phyloP scores from a whole-genome alignment of 169 alveolate species.

The Eimeria sp. region DNA sequence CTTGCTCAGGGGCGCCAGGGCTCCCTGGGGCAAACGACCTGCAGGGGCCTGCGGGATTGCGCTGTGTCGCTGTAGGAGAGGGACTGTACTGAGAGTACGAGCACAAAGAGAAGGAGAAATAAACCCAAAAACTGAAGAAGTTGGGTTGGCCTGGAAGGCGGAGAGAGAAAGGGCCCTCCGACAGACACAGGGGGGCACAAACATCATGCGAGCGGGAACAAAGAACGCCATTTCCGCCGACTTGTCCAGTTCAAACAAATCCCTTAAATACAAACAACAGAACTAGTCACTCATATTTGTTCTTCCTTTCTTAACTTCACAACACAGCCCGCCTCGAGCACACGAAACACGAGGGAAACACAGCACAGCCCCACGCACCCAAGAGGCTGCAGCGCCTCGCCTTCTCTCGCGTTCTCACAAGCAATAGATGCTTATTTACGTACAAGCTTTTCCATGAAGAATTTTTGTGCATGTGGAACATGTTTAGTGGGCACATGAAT shows the following conservation, averaged over 20 bases:
- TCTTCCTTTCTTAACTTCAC: neutral
- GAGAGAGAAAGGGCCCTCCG: slow-evolving; percentile 37
- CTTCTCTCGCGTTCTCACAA: neutral
- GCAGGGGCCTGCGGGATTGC: neutral
- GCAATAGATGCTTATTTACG: neutral
- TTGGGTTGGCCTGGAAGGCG: neutral
- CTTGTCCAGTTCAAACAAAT: neutral
- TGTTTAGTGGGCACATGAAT: neutral
- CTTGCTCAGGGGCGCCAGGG: neutral
- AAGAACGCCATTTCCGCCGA: neutral
- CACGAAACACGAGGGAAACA: neutral
- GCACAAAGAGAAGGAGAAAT: neutral
- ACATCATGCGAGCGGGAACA: neutral
- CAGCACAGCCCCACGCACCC: slow-evolving; percentile 18
- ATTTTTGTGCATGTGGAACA: neutral
- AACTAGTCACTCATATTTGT: neutral
- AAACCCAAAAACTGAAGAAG: neutral
- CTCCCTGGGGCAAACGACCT: neutral
- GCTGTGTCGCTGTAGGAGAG: slow-evolving; percentile 34
- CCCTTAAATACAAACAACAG: neutral
- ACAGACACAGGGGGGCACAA: slow-evolving; percentile 13
- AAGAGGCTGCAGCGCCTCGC: neutral
- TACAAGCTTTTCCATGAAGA: neutral
- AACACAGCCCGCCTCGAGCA: neutral
- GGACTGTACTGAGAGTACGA: slow-evolving; percentile 11